These are phyloP conservation scores for Pulicaria dysenterica DNA, from an alignment of 129 eudicot species.

Conservation along the genomic window DNA sequence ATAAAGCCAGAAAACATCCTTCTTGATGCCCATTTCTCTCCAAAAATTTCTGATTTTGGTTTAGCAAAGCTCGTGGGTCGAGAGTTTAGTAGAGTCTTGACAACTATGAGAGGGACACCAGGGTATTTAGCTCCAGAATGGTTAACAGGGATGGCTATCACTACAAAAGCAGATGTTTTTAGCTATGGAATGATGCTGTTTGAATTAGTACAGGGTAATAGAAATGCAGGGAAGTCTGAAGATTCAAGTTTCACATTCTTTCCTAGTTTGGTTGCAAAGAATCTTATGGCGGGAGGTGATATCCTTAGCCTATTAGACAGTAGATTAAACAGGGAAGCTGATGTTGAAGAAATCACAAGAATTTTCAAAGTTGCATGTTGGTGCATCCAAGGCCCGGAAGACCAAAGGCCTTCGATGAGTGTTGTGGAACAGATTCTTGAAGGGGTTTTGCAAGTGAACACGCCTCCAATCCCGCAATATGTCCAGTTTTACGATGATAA, in stretches of 20 bases:
- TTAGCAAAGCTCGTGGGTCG: slow-evolving; percentile 70
- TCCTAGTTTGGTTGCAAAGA: slow-evolving; percentile 54
- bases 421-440: slow-evolving; percentile 71
- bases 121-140: slow-evolving; percentile 81
- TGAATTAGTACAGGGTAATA: slow-evolving; percentile 59
- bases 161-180: slow-evolving; percentile 73
- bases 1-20: slow-evolving; percentile 80
- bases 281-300: slow-evolving; percentile 50
- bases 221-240: slow-evolving; percentile 40
- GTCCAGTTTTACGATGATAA: slow-evolving; percentile 37
- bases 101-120: slow-evolving; percentile 70
- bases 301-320: slow-evolving; percentile 58
- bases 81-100: slow-evolving; percentile 72
- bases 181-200: slow-evolving; percentile 86
- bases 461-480: slow-evolving; percentile 61
- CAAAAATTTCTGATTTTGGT: slow-evolving; percentile 72
- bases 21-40: slow-evolving; percentile 49
- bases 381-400: slow-evolving; percentile 74
- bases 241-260: slow-evolving; percentile 43
- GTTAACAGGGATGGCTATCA: slow-evolving; percentile 68
- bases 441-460: slow-evolving; percentile 56
- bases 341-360: slow-evolving; percentile 51
- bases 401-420: slow-evolving; percentile 64
- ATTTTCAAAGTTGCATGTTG: slow-evolving; percentile 69
- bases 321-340: slow-evolving; percentile 47